Base-by-base conservation (phyloP, 257 asterid genomes). In the Perilla frutescens region DNA sequence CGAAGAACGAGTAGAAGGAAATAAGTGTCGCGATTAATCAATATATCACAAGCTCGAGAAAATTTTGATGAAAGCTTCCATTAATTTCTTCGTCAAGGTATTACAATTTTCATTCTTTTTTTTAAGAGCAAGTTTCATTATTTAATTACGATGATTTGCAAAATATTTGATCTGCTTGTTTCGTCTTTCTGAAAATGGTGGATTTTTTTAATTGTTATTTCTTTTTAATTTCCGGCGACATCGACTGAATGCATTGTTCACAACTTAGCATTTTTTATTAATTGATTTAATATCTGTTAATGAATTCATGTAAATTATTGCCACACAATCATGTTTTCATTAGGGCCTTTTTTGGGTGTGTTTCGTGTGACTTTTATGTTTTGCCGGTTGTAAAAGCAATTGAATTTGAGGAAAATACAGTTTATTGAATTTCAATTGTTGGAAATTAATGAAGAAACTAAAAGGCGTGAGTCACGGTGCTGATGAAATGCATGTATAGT, bases 61-160 rank as follows among this genome's bases (percentile, higher is more conserved):
- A 76, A 10, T 3, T 12, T 8, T 39, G 58, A 56, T 32, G 75
- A 50, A 49, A 58, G 10, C 8, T 11, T 31, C 56, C 39, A 26
- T 34, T 34, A 48, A 7, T 58, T 57, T 51, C 43, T 60, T 62
- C 75, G 41, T 53, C 4, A 20, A 76, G 75, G 80, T 75, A 68
- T 14, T 10, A 37, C 6, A 6, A 2, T 36, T 36, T 39, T 37
- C 6, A 11, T 36, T n/a, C 11, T 9, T 13, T n/a, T 58, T 32
- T 34, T 1, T 9, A 14, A 53, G n/a, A 20, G 6, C 32, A 29
- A 37, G 4, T 29, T 68, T 37, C 36, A 9, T 75, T 34, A 32
- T 51, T 26, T 61, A 4, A 51, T 40, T 29, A 5, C 1, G 51
- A 14, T 29, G 15, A 53, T 15, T 63, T 60, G 31, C 14, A 8